Conservation (phyloP, 164 flowering plant genomes). For the Litsea cubeba region DNA sequence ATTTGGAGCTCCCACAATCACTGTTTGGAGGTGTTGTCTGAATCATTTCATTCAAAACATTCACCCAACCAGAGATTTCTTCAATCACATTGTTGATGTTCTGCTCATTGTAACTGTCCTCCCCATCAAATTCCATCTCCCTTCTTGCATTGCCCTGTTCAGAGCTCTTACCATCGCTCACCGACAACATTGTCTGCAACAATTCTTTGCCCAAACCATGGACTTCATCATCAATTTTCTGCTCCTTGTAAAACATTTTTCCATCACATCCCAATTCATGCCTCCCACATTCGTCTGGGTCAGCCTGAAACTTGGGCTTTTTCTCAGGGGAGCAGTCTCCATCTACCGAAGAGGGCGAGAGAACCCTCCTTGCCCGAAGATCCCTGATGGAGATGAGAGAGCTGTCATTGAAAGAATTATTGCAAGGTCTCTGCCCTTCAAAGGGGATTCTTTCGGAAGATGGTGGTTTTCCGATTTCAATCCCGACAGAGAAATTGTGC, state of each 20-base stretch:
- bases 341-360: slow-evolving; percentile 21
- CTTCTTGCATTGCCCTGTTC: not conserved
- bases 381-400: slow-evolving; percentile 26
- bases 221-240: slow-evolving; percentile 3
- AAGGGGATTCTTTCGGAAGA: not conserved
- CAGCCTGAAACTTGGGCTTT: not conserved
- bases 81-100: not conserved
- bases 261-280: not conserved
- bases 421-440: not conserved
- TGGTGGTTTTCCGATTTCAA: not conserved
- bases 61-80: not conserved
- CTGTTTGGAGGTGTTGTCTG: no score
- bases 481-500: not conserved
- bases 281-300: not conserved
- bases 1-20: no score
- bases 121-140: not conserved
- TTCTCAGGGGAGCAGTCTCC: slow-evolving; percentile 7
- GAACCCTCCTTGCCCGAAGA: slow-evolving; percentile 41
- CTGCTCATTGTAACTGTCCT: not conserved
- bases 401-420: not conserved
- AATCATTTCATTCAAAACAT: no score
- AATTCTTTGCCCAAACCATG: slow-evolving; percentile 14
- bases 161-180: not conserved
- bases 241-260: not conserved
- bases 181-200: not conserved